phyloP scores from a whole-genome alignment of 495 filamentous ascomycete genomes.

The Penicillium maclennaniae region DNA sequence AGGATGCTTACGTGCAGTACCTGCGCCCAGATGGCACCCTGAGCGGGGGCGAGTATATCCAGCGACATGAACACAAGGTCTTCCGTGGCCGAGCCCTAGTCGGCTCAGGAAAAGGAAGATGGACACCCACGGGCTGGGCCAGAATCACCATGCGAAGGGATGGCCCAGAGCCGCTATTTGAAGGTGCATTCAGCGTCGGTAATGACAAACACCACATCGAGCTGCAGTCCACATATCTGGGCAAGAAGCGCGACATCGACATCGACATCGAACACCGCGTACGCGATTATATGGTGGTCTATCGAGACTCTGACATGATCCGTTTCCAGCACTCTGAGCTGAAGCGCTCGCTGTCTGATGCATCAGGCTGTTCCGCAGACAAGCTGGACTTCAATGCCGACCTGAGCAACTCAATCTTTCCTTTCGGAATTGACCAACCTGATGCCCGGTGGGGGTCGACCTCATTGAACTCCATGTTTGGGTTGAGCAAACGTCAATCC shows the following conservation, averaged over 20 bases:
- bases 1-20: slow-evolving; percentile 70
- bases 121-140: slow-evolving; percentile 83
- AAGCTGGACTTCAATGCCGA: slow-evolving; percentile 66
- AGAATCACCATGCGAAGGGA: slow-evolving; percentile 73
- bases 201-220: slow-evolving; percentile 88
- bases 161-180: slow-evolving; percentile 75
- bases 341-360: slow-evolving; percentile 42
- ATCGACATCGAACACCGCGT: slow-evolving; percentile 56
- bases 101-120: slow-evolving; percentile 57
- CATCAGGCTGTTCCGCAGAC: slow-evolving; percentile 59
- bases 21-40: slow-evolving; percentile 66
- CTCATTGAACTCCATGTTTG: slow-evolving; percentile 54
- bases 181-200: slow-evolving; percentile 80
- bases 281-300: slow-evolving; percentile 85
- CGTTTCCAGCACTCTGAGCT: slow-evolving; percentile 46
- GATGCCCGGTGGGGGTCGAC: slow-evolving; percentile 49
- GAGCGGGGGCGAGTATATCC: slow-evolving; percentile 56
- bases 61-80: slow-evolving; percentile 69
- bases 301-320: slow-evolving; percentile 81
- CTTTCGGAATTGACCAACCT: slow-evolving; percentile 33
- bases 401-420: slow-evolving; percentile 62
- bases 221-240: slow-evolving; percentile 65
- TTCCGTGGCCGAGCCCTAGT: slow-evolving; percentile 79
- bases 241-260: slow-evolving; percentile 71
- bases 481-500: slow-evolving; percentile 49